Evolutionary conservation across 306 rosid genomes (phyloP).

Genomic region (Trifolium dubium): DNA sequence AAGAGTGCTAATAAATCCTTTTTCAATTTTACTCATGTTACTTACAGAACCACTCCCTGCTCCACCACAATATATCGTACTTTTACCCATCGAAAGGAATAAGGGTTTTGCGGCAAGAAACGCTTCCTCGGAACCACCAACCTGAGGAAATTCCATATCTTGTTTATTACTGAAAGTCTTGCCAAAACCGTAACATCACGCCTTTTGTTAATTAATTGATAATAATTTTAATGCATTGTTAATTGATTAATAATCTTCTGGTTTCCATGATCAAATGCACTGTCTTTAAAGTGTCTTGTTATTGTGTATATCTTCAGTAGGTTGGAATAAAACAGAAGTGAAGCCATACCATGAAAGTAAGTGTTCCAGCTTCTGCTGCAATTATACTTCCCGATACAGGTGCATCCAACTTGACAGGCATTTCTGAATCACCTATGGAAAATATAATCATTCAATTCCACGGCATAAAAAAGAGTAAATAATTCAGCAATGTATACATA

Average conservation of each 20-base stretch:
- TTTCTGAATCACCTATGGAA: constrained; percentile 55
- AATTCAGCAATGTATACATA: constrained; percentile 16
- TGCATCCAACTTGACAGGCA: constrained; percentile 82
- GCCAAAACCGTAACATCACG: background rate
- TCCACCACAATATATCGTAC: constrained; percentile 77
- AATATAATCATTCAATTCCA: constrained; percentile 38
- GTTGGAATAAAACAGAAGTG: constrained; percentile 3
- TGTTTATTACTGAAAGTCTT: background rate
- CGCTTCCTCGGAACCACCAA: constrained; percentile 91
- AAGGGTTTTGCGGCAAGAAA: constrained; percentile 68
- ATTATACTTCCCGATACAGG: constrained; percentile 96
- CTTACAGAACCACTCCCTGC: constrained; percentile 98
- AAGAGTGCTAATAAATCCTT: background rate
- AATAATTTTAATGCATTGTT: constrained; percentile 14
- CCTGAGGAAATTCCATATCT: constrained; percentile 57
- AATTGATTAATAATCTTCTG: background rate
- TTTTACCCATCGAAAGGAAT: constrained; percentile 84
- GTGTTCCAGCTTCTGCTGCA: constrained; percentile 95
- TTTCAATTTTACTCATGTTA: constrained; percentile 32
- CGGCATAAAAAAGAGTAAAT: background rate
- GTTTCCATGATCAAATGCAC: background rate
- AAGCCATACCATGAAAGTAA: constrained; percentile 81
- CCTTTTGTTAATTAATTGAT: constrained; percentile 1
- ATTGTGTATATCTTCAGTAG: background rate
- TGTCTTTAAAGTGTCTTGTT: background rate